phyloP scores from a whole-genome alignment of 2,329 filamentous ascomycete genomes.

The Colletotrichum karsti region DNA sequence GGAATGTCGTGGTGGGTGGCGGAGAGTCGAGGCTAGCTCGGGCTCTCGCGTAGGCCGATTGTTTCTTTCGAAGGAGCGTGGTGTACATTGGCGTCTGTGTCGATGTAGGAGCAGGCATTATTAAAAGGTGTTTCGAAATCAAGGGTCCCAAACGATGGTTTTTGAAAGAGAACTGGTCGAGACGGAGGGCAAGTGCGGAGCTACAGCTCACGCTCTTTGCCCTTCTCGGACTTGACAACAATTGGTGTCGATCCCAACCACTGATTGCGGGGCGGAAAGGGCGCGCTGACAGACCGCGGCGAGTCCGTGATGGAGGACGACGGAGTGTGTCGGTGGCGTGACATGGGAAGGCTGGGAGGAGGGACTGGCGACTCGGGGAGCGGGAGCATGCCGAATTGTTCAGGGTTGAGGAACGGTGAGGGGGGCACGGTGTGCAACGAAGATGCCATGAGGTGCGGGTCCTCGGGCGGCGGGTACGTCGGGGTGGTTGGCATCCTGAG shows the following conservation, averaged over 20 bases:
- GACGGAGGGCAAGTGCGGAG: conserved; percentile 44
- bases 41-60: conserved; percentile 28
- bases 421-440: conserved; percentile 48
- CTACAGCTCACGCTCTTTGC: conserved; percentile 38
- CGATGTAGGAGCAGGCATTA: conserved; percentile 38
- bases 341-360: conserved; percentile 39
- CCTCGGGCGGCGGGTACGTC: conserved; percentile 53
- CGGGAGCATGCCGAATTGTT: conserved; percentile 52
- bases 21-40: conserved; percentile 33
- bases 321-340: conserved; percentile 45
- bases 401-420: conserved; percentile 54
- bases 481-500: conserved; percentile 60
- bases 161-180: conserved; percentile 31
- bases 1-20: conserved; percentile 45
- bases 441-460: conserved; percentile 43
- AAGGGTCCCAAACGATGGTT: conserved; percentile 30
- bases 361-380: conserved; percentile 54
- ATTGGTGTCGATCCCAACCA: conserved; percentile 5
- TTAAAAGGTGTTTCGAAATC: conserved; percentile 29
- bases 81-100: conserved; percentile 45
- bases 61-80: conserved; percentile 40
- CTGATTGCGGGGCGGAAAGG: conserved; percentile 25
- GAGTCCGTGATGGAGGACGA: conserved; percentile 34
- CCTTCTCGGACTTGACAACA: conserved; percentile 26
- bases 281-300: conserved; percentile 36